phyloP scores from a whole-genome alignment of 202 grass and related monocot species.

The Setaria viridis region DNA sequence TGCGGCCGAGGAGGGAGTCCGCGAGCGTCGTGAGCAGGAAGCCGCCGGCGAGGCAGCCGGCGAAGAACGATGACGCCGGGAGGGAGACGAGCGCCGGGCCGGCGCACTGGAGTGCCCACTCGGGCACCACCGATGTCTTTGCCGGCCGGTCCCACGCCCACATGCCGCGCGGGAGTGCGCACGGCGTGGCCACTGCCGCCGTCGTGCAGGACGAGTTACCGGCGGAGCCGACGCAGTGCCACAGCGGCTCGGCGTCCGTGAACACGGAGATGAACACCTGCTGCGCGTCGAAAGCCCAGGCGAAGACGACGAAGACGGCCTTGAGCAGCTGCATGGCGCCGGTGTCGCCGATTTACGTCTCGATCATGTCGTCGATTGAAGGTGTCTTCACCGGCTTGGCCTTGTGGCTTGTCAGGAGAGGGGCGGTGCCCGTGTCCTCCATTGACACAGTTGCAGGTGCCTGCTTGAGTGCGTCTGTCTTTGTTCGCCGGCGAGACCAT shows the following conservation, averaged over 20 bases:
- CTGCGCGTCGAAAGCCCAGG: constrained; percentile 74
- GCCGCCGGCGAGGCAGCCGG: constrained; percentile 70
- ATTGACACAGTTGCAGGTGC: not conserved
- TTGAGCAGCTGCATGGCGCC: constrained; percentile 51
- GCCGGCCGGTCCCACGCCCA: constrained; percentile 70
- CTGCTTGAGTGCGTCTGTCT: not conserved
- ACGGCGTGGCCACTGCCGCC: constrained; percentile 36
- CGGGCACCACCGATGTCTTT: constrained; percentile 63
- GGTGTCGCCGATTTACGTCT: constrained; percentile 59
- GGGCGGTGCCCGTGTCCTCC: constrained; percentile 23
- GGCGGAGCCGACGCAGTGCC: constrained; percentile 52
- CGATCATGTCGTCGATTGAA: constrained; percentile 60
- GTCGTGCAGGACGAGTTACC: constrained; percentile 19
- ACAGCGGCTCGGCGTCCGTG: constrained; percentile 64
- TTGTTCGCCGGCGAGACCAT: not conserved
- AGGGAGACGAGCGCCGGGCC: constrained; percentile 64
- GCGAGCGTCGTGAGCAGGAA: constrained; percentile 70
- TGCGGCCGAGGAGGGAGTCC: constrained; percentile 72
- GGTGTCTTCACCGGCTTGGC: not conserved
- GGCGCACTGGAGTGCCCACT: constrained; percentile 75
- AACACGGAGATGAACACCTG: constrained; percentile 85
- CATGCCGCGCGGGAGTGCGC: constrained; percentile 48
- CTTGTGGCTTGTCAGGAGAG: constrained; percentile 42
- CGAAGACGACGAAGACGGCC: constrained; percentile 57
- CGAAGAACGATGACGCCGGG: constrained; percentile 79